These are phyloP conservation scores for Bipolaris cookei DNA, from an alignment of 2,329 filamentous ascomycete genomes.

Conservation along the genomic window DNA sequence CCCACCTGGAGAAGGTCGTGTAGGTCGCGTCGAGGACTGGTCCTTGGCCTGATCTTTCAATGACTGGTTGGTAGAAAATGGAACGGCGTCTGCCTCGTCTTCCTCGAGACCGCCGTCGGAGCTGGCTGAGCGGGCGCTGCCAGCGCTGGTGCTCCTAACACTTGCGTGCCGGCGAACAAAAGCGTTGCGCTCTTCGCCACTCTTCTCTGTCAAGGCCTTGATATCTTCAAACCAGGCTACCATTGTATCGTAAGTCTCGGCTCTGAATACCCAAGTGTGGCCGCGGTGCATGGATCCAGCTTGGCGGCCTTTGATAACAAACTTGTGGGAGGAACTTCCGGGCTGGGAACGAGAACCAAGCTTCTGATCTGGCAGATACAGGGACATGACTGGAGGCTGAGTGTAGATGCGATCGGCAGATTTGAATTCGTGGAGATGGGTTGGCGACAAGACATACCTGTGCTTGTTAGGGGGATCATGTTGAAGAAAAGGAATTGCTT, in stretches of 20 bases:
- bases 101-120: conserved; percentile 46
- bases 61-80: conserved; percentile 67
- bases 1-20: conserved; percentile 88
- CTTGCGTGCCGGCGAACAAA: conserved; percentile 84
- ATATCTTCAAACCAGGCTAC: conserved; percentile 96
- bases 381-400: conserved; percentile 92
- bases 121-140: conserved; percentile 61
- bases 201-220: conserved; percentile 84
- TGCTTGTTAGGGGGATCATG: conserved; percentile 11
- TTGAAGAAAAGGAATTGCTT: conserved; percentile 46
- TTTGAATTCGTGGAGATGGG: conserved; percentile 98
- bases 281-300: conserved; percentile 89
- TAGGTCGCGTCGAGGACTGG: conserved; percentile 53
- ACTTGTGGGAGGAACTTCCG: conserved; percentile 90
- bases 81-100: conserved; percentile 69
- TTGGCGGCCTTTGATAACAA: conserved; percentile 95
- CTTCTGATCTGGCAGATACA: conserved; percentile 94
- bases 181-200: conserved; percentile 83
- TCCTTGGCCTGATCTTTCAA: conserved; percentile 46
- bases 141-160: conserved; percentile 75
- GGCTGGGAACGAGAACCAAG: conserved; percentile 87
- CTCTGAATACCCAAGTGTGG: conserved; percentile 72
- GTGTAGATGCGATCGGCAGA: conserved; percentile 86
- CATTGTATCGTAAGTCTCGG: conserved; percentile 86
- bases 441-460: conserved; percentile 95